Evolutionary conservation across 2,329 filamentous ascomycete species (phyloP).

Genomic region (Penicillium sp.): DNA sequence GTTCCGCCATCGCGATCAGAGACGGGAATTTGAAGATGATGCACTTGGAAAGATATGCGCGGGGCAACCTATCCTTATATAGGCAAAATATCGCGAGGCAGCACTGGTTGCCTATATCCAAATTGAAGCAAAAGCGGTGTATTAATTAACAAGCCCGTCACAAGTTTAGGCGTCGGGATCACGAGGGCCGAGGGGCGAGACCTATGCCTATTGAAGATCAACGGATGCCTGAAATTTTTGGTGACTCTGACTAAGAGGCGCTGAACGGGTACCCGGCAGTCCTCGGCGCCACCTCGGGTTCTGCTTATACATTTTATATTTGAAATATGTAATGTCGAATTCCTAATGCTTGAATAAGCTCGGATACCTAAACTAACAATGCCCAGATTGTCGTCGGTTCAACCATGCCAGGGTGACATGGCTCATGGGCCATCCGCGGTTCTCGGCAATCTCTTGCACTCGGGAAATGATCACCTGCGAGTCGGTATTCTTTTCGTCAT

Average conservation of each 20-base stretch:
- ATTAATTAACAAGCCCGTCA: background rate
- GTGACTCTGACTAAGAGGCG: conserved; percentile 3
- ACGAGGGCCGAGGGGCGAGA: background rate
- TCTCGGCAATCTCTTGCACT: too few species aligned
- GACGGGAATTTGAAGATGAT: background rate
- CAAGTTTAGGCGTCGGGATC: background rate
- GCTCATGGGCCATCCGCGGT: too few species aligned
- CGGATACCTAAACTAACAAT: background rate
- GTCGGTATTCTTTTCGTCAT: too few species aligned
- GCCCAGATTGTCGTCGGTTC: background rate
- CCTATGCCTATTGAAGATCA: background rate
- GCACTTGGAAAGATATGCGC: background rate
- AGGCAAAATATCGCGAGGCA: background rate
- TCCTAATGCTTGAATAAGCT: background rate
- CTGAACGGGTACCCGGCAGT: too few species aligned
- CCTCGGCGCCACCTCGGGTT: too few species aligned
- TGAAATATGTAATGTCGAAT: background rate
- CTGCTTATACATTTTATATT: too few species aligned
- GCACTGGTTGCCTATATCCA: background rate
- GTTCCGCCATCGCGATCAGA: conserved; percentile 57
- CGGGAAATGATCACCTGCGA: too few species aligned
- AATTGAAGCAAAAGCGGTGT: background rate
- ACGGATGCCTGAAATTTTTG: background rate
- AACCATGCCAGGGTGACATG: too few species aligned
- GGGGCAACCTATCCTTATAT: background rate